Evolutionary conservation across 1,284 basidiomycete species (phyloP).

Genomic region (Ganoderma multipileum): DNA sequence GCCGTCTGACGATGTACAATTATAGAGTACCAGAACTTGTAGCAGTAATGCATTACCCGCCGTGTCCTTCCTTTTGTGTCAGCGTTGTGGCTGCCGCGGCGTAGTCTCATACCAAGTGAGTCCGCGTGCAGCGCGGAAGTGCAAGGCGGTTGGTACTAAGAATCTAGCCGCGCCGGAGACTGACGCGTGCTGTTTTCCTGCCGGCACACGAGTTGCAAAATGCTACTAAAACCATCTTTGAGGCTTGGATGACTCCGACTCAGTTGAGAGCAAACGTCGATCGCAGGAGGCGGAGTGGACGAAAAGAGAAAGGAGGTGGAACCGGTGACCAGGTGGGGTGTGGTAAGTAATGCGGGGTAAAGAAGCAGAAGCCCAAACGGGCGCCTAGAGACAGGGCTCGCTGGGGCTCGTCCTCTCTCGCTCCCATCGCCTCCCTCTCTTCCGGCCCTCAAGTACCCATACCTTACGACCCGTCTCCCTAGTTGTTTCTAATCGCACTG

Average conservation of each 20-base stretch:
- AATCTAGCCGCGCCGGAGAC: neutral
- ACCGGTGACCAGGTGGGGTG: neutral
- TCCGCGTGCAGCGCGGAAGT: neutral
- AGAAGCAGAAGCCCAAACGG: conserved; percentile 19
- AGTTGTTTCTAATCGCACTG: conserved; percentile 20
- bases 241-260: neutral
- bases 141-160: neutral
- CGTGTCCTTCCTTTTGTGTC: neutral
- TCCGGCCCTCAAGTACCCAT: conserved; percentile 13
- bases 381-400: conserved; percentile 23
- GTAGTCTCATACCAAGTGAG: neutral
- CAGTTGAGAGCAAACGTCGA: too few species aligned
- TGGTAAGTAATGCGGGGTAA: conserved; percentile 16
- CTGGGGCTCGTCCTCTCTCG: conserved; percentile 21
- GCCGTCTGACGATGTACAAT: neutral
- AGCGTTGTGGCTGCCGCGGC: neutral
- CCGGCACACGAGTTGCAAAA: neutral
- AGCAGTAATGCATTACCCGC: neutral
- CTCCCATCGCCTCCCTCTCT: conserved; percentile 14
- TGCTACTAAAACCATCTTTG: neutral
- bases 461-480: conserved; percentile 15
- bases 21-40: neutral
- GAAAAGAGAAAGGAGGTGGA: conserved; percentile 6
- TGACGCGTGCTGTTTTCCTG: neutral
- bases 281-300: conserved; percentile 1